Evolutionary conservation across 2,329 filamentous ascomycete species (phyloP), one percentile per base, ranked within the genome.

Genomic region (Nothophoma quercina): DNA sequence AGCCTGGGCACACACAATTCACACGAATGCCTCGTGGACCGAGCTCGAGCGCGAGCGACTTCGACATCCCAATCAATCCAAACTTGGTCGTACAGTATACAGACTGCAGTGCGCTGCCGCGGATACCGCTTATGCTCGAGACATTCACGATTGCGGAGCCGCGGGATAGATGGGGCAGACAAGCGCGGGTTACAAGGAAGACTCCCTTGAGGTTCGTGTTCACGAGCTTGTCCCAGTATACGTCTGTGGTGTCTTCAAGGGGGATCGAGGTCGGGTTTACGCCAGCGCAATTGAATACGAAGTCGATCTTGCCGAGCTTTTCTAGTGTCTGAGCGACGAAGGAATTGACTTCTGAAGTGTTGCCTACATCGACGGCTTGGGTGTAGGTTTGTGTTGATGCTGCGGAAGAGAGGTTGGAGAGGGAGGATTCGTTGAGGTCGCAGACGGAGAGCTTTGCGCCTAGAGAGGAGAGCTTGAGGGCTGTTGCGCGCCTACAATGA

Each of bases 211-310:
- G 58, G 51, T 82, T 82, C 0, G 74, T 75, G 44, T 75, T 72
- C 18, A 82, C 66, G 7, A 82, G 66, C 35, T 72, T 76, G 55
- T 79, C 74, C 68, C 75, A 81, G 58, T 80, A 83, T 9, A 69
- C 78, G 49, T 83, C 77, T 2, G 71, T 70, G 1, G 75, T 75
- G 4, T 74, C 65, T 25, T 70, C 72, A 22, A 80, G 70, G 3
- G 74, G 64, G 19, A 76, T 68, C 1, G 66, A 63, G 0, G 77
- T 80, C 1, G 79, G 79, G 55, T 82, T 82, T n/a, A 81, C 68
- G 26, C 79, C 79, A 0, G 78, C 78, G 59, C 77, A 71, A 64
- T 80, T 80, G 55, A 77, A 79, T 1, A 79, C 75, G 29, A 76
- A 70, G 49, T 77, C 63, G 2, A 81, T 62, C 1, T 52, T 49